Percentiles rank a stretch among this genome's conserved stretches.
Conservation (phyloP, 495 filamentous ascomycete species). For the Podospora anserina region DNA sequence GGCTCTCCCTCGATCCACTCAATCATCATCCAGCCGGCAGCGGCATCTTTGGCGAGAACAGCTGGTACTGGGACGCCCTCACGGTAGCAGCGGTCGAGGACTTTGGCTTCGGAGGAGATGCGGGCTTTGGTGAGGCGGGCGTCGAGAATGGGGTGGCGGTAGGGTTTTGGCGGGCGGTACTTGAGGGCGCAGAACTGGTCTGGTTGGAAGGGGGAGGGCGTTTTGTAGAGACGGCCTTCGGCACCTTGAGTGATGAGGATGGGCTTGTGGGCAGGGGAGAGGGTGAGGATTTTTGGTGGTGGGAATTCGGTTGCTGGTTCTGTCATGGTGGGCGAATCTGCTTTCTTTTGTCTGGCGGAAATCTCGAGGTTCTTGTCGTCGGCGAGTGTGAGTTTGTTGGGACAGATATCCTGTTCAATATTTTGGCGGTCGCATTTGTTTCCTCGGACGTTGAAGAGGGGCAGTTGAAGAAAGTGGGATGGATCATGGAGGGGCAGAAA, state of each 20-base stretch:
- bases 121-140: slow-evolving; percentile 80
- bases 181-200: slow-evolving; percentile 84
- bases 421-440: neutral
- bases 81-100: slow-evolving; percentile 66
- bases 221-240: slow-evolving; percentile 89
- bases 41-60: slow-evolving; percentile 71
- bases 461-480: slow-evolving; percentile 8
- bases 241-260: slow-evolving; percentile 83
- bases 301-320: slow-evolving; percentile 33
- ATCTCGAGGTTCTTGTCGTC: neutral
- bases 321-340: slow-evolving; percentile 7
- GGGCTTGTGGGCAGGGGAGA: slow-evolving; percentile 57
- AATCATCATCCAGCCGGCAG: slow-evolving; percentile 77
- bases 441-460: neutral
- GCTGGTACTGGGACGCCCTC: slow-evolving; percentile 78
- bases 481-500: neutral
- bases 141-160: slow-evolving; percentile 90
- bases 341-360: neutral
- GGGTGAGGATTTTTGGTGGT: slow-evolving; percentile 61
- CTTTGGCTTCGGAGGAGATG: slow-evolving; percentile 81
- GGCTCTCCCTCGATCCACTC: slow-evolving; percentile 84
- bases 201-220: slow-evolving; percentile 38
- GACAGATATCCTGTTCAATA: neutral
- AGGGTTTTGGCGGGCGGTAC: slow-evolving; percentile 87
- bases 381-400: neutral